Base-by-base conservation (phyloP, 2,329 filamentous ascomycete species). In the Penicillium sp. region DNA sequence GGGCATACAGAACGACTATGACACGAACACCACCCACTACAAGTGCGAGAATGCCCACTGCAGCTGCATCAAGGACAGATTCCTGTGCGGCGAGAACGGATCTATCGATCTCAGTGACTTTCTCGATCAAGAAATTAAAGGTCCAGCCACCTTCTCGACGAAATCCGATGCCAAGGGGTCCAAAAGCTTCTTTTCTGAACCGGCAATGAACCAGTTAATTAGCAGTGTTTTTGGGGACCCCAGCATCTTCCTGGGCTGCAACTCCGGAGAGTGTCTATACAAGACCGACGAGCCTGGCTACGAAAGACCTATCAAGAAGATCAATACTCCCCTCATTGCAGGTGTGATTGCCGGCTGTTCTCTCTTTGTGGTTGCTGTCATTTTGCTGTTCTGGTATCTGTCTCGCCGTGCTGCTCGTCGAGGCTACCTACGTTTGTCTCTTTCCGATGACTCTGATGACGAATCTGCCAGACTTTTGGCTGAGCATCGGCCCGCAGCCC, bases 321-420 rank as follows among this genome's bases (percentile, higher is more conserved):
- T 98, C 72, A 98, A 98, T 67, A 97, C 91, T 0, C 93, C 91
- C 3, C 77, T 98, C 42, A 98, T 98, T 58, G 91, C 94, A 9
- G 86, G 88, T 11, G 87, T 96, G 40, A 97, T 98, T 61, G 90
- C 90, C 25, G 85, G 82, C 5, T 87, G 83, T 61, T 86, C 86
- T 0, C 76, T 98, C 0, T 95, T 96, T 62, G 77, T 98, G 9
- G 89, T 95, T n/a, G 87, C 83, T 1, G 81, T 91, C 43, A 88
- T 96, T 41, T 72, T 97, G 12, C 63, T 82, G 1, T 82, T 90
- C 18, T 98, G 90, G 90, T 95, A 94, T 65, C 74, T 96, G 5
- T 89, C 90, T 6, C 82, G 90, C 51, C 82, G 90, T 59, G 82
- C 80, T 66, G 70, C 77, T 13, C 70, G 73, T 51, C 72, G 69